Evolutionary conservation across 2,329 filamentous ascomycete genomes (phyloP), one percentile per base, ranked within the genome.

Genomic region (Ophiostoma populinum): DNA sequence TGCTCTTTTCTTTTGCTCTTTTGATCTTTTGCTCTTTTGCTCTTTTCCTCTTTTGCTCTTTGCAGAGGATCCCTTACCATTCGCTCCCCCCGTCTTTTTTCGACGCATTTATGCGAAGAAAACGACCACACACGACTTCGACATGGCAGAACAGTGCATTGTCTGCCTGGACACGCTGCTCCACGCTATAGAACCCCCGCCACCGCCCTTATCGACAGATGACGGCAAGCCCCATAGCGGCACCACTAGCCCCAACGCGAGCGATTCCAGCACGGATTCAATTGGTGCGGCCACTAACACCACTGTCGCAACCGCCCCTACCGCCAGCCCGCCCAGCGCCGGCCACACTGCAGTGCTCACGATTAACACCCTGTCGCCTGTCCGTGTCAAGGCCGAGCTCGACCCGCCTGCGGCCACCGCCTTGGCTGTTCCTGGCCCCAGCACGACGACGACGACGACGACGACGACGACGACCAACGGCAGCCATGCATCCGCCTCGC

Each of bases 131-230:
- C 38, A 24, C 32, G 31, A 31, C 32, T 20, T 32, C 40, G 37
- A 35, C 36, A 62, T 62, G 59, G 62, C 69, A 58, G 72, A 77
- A 57, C 70, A 75, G 61, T 76, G 71, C 59, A 76, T 76, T 55
- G 70, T 76, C 56, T 77, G 72, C 63, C 62, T 76, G 52, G 72
- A 76, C 50, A 65, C 64, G 51, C 59, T 43, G 31, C 40, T 76
- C 42, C 52, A 54, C 43, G 45, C 48, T 40, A 39, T 38, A 40
- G 49, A 49, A 39, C 42, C 46, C 42, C 42, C 45, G 40, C 44
- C 45, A 42, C 44, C 32, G 31, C 35, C 35, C 24, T 24, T 37
- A 17, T 32, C 37, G 18, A 40, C 37, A 24, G 35, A 40, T 22
- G 31, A 21, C 27, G 37, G 25, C 21, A 22, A 19, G 12, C n/a